Percentiles rank a stretch among this genome's conserved stretches.
phyloP scores from a whole-genome alignment of 805 yeast species.

The Yarrowia sp. region DNA sequence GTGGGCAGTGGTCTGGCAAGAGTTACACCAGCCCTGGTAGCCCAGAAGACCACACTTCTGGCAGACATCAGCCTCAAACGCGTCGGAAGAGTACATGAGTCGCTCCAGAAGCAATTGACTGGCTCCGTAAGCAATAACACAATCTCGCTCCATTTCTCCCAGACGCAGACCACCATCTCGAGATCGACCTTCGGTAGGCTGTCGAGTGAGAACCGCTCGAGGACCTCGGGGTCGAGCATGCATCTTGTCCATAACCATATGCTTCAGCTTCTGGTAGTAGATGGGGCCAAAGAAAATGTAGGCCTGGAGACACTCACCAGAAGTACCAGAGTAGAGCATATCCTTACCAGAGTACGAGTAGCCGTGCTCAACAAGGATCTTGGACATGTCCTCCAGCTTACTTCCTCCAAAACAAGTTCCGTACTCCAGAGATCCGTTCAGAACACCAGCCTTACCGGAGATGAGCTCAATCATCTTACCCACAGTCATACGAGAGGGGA shows the following conservation, averaged over 20 bases:
- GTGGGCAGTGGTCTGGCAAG: conserved; percentile 86
- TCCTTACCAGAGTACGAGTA: conserved; percentile 96
- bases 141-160: conserved; percentile 99
- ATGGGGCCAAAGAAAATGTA: conserved; percentile 98
- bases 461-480: conserved; percentile 97
- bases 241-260: conserved; percentile 99
- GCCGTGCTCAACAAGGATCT: conserved; percentile 87
- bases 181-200: conserved; percentile 98
- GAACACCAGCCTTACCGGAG: conserved; percentile 96
- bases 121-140: conserved; percentile 99
- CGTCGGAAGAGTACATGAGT: conserved; percentile 95
- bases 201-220: conserved; percentile 95
- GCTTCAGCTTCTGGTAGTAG: conserved; percentile 96
- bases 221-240: conserved; percentile 99
- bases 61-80: conserved; percentile 96
- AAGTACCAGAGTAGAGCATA: conserved; percentile 95
- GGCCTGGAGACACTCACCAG: conserved; percentile 97
- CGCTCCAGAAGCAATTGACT: conserved; percentile 92
- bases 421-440: conserved; percentile 88
- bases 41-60: conserved; percentile 96
- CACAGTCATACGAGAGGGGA: conserved; percentile 99
- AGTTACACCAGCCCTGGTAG: conserved; percentile 96
- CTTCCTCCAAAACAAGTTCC: conserved; percentile 99
- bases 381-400: conserved; percentile 93
- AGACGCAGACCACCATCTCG: conserved; percentile 98